These are phyloP conservation scores for Fagus crenata DNA, from an alignment of 306 rosid genomes.

Conservation along the genomic window DNA sequence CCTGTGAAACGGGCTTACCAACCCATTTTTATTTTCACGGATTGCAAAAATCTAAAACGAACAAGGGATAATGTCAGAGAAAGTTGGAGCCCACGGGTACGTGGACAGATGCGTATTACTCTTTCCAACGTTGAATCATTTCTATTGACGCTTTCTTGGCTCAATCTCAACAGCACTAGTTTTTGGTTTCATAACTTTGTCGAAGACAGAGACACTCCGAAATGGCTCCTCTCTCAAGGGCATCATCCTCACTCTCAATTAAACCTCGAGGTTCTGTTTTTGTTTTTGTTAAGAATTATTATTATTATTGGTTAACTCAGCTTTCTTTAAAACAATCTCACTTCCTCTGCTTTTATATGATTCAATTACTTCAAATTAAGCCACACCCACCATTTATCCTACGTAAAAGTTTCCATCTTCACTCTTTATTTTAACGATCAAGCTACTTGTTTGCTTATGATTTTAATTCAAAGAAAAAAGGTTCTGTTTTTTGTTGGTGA, in stretches of 20 bases:
- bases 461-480: neutral
- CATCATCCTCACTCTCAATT: slow-evolving; percentile 41
- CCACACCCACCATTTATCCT: too few relatives aligned
- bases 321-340: neutral
- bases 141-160: neutral
- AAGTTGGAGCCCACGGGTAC: neutral
- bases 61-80: neutral
- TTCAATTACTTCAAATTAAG: slow-evolving; percentile 1
- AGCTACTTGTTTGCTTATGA: neutral
- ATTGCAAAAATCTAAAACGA: too few relatives aligned
- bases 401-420: neutral
- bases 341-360: neutral
- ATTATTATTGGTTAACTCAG: neutral
- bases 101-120: neutral
- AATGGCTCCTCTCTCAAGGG: slow-evolving; percentile 49
- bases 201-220: slow-evolving; percentile 3
- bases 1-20: too few relatives aligned
- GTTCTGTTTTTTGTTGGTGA: neutral
- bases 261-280: slow-evolving; percentile 60
- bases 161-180: too few relatives aligned
- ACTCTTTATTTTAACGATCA: neutral
- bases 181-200: too few relatives aligned
- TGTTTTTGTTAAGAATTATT: neutral
- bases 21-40: too few relatives aligned
- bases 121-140: neutral